phyloP scores from a whole-genome alignment of 768 basidiomycete genomes.

The Sutorius australiensis region DNA sequence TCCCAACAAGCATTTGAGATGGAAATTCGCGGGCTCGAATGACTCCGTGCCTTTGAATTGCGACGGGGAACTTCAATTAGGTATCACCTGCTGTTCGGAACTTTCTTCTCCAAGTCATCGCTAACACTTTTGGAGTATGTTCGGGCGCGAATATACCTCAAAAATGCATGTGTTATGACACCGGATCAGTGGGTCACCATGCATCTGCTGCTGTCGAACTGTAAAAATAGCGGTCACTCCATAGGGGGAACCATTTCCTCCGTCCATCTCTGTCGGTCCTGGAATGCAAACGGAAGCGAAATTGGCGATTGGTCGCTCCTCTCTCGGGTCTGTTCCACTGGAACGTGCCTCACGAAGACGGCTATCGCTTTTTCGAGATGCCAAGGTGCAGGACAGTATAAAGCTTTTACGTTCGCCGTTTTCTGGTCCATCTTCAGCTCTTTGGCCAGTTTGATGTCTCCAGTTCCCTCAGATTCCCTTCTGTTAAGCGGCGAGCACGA shows the following conservation, averaged over 20 bases:
- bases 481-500: constrained; percentile 20
- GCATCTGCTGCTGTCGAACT: constrained; percentile 3
- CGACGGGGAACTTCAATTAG: background rate
- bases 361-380: background rate
- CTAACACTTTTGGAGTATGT: background rate
- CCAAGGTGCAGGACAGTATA: constrained; percentile 9
- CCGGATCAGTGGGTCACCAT: background rate
- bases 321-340: background rate
- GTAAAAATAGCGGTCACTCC: constrained; percentile 13
- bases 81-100: background rate
- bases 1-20: background rate
- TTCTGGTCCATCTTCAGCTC: background rate
- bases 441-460: constrained; percentile 16
- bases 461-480: constrained; percentile 8
- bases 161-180: background rate
- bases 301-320: constrained; percentile 21
- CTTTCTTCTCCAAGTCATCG: background rate
- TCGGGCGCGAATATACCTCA: constrained; percentile 1
- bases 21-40: background rate
- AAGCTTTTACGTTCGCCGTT: constrained; percentile 2
- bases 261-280: background rate
- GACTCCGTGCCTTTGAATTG: background rate
- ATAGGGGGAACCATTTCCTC: background rate
- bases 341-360: background rate
- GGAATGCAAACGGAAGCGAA: background rate